Conservation (phyloP, 2,329 filamentous ascomycete genomes). For the Pseudocercospora musae region DNA sequence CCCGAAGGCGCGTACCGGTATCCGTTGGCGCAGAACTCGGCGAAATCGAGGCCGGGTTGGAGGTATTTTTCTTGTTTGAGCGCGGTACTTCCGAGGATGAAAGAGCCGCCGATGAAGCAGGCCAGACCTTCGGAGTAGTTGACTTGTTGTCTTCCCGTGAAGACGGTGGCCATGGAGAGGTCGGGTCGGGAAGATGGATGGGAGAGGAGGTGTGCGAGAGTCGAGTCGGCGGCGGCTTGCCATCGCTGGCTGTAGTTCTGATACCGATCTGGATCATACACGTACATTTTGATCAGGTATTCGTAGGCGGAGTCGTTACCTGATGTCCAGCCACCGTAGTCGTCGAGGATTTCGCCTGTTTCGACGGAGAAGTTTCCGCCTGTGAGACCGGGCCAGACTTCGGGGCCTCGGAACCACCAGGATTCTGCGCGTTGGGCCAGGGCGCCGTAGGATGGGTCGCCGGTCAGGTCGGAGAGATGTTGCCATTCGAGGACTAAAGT, state of each 20-base stretch:
- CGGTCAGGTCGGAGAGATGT: conserved; percentile 70
- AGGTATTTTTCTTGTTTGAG: conserved; percentile 65
- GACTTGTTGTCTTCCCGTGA: conserved; percentile 43
- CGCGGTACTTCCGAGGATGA: conserved; percentile 74
- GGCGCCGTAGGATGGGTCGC: conserved; percentile 62
- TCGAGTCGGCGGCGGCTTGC: conserved; percentile 71
- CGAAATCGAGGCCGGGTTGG: conserved; percentile 69
- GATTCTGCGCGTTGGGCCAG: conserved; percentile 66
- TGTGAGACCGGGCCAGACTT: conserved; percentile 75
- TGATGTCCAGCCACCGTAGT: conserved; percentile 70
- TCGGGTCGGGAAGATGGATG: conserved; percentile 65
- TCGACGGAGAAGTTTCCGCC: conserved; percentile 64
- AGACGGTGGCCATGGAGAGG: conserved; percentile 67
- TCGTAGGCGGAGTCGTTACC: conserved; percentile 82
- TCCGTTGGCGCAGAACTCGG: conserved; percentile 69
- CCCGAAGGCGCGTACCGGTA: conserved; percentile 66
- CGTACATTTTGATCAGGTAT: conserved; percentile 87
- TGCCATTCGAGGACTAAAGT: conserved; percentile 83
- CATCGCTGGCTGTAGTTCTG: conserved; percentile 59
- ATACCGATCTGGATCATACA: conserved; percentile 69
- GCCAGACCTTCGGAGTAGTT: conserved; percentile 55
- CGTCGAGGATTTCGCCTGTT: conserved; percentile 65
- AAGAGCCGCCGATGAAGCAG: conserved; percentile 81
- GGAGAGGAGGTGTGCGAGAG: conserved; percentile 67
- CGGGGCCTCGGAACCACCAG: conserved; percentile 65